Evolutionary conservation across 1,284 basidiomycete species (phyloP), one percentile per base, ranked within the genome.

Genomic region (Flammula alnicola): DNA sequence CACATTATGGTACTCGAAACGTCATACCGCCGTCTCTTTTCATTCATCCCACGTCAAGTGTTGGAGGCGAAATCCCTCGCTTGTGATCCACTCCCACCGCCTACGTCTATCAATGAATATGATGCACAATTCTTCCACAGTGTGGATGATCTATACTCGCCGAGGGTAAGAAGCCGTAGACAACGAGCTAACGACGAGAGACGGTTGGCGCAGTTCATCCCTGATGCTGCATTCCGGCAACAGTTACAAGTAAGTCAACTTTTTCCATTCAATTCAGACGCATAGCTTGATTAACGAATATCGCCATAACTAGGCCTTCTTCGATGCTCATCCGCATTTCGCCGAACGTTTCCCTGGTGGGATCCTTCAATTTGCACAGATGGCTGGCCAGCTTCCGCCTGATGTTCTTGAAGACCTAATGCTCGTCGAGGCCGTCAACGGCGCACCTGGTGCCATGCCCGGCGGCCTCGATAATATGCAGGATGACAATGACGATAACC

Each of bases 71-170:
- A 81, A 54, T 74, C 81, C 12, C 72, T 92, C 44, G 81, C 86
- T 3, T 95, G 87, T 57, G 93, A 95, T 63, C 92, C 92, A 0
- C 70, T 95, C 1, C 90, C 91, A 1, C 91, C 93, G 0, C 70
- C 67, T 2, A 77, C 78, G 1, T 71, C 77, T 2, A 63, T 82
- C 4, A 86, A 75, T 19, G 62, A 61, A 23, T 95, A 95, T 67
- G 77, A 93, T 53, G 70, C 77, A 1, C 69, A 67, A 17, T 95
- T 93, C 72, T 94, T 95, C 72, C 68, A 65, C 5, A 82, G 81
- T 1, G 70, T 79, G 4, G 82, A 84, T 48, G 82, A 86, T 51
- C 63, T 76, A 16, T 74, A 78, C 52, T 62, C 68, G 9, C 55
- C 63, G 41, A 57, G 67, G 19, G 51, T 59, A 54, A 57, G 68